These are phyloP conservation scores for Parasarocladium wereldwijsianum DNA, from an alignment of 2,329 filamentous ascomycete genomes.

Conservation along the genomic window DNA sequence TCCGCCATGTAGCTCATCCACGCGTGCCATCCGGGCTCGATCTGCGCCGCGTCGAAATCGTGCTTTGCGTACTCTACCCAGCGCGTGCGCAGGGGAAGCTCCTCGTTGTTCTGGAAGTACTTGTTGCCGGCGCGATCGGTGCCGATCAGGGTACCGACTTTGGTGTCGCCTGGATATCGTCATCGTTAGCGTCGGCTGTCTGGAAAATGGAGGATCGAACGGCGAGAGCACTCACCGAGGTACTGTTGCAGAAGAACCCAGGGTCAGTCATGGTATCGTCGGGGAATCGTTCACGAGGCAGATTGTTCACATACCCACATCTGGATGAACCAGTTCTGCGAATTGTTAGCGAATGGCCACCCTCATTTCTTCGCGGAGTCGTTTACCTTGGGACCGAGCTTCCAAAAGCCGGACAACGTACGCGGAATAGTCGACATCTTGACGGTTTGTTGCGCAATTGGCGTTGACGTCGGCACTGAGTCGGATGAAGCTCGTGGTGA, in stretches of 20 bases:
- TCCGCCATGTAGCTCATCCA: conserved; percentile 95
- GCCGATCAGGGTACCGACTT: conserved; percentile 75
- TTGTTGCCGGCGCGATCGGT: conserved; percentile 91
- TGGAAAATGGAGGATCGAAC: background rate
- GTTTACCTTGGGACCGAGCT: conserved; percentile 72
- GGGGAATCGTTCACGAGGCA: no score
- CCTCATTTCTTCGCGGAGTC: no score
- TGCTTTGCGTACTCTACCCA: conserved; percentile 95
- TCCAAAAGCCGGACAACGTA: conserved; percentile 75
- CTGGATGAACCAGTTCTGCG: conserved; percentile 79
- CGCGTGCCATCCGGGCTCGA: conserved; percentile 94
- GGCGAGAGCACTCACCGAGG: conserved; percentile 28
- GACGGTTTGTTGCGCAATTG: conserved; percentile 18
- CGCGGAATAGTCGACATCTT: conserved; percentile 83
- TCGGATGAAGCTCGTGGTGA: no score
- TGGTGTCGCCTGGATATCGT: conserved; percentile 69
- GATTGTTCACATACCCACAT: conserved; percentile 57
- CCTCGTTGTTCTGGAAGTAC: conserved; percentile 90
- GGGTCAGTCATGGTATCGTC: no score
- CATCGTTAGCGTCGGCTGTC: background rate
- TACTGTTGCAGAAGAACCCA: conserved; percentile 25
- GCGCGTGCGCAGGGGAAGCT: conserved; percentile 86
- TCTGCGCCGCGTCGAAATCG: conserved; percentile 69
- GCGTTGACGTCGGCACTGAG: conserved; percentile 8
- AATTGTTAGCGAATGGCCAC: conserved; percentile 4